phyloP scores from a whole-genome alignment of 2,329 filamentous ascomycete genomes.

The Aurifilum marmelostoma region DNA sequence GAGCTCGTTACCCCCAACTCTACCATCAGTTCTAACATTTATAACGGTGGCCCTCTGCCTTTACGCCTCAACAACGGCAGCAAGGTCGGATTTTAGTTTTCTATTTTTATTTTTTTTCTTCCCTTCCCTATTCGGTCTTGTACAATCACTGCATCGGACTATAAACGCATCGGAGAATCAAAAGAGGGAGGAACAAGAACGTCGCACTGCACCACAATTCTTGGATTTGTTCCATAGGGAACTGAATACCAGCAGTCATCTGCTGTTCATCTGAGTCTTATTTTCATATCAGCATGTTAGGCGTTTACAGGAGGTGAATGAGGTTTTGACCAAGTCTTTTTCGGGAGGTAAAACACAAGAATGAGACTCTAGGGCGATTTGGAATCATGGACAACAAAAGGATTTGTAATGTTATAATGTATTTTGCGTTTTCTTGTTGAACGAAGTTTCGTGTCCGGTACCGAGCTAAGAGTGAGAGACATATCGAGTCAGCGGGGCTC shows the following conservation, averaged over 20 bases:
- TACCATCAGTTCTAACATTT: constrained; percentile 35
- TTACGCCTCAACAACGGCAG: constrained; percentile 38
- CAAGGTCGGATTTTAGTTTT: constrained; percentile 36
- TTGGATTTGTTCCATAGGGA: background rate
- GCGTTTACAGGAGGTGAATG: constrained; percentile 10
- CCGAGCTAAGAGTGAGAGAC: background rate
- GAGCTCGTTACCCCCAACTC: constrained; percentile 37
- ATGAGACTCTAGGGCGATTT: background rate
- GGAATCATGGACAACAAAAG: background rate
- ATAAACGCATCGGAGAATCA: too few species aligned
- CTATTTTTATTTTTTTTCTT: background rate
- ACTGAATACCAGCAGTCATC: constrained; percentile 1
- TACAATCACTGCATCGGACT: constrained; percentile 9
- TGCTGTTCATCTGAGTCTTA: background rate
- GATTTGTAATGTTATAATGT: constrained; percentile 3
- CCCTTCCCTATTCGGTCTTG: background rate
- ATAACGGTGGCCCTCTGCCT: constrained; percentile 31
- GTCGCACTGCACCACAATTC: background rate
- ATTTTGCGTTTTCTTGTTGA: background rate
- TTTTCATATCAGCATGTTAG: constrained; percentile 15
- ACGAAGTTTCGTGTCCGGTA: background rate
- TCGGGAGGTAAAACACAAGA: background rate
- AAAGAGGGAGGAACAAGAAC: background rate
- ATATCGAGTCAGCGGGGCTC: too few species aligned
- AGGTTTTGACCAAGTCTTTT: background rate